phyloP scores from a whole-genome alignment of 73 alveolate genomes.

The Stentor roeselii region DNA sequence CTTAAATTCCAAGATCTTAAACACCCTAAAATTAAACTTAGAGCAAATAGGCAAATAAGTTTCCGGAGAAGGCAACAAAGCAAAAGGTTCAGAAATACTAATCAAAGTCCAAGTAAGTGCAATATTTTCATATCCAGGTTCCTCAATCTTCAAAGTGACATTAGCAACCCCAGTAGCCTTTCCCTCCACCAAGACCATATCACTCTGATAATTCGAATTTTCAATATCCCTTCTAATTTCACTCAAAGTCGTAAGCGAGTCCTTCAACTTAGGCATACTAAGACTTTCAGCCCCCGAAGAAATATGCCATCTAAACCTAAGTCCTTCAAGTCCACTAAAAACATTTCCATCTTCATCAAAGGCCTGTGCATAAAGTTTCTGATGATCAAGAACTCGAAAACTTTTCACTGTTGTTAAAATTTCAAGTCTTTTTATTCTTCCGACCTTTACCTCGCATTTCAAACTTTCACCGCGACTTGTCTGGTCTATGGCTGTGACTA shows the following conservation, averaged over 20 bases:
- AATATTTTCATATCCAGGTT: conserved; percentile 59
- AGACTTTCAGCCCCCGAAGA: conserved; percentile 61
- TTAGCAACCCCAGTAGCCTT: conserved; percentile 66
- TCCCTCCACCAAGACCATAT: conserved; percentile 73
- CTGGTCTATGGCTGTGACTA: conserved; percentile 52
- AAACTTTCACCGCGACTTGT: conserved; percentile 47
- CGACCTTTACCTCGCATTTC: conserved; percentile 47
- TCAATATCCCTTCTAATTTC: conserved; percentile 68
- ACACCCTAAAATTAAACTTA: conserved; percentile 54
- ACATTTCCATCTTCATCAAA: conserved; percentile 84
- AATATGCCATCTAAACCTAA: conserved; percentile 83
- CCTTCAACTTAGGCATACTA: conserved; percentile 58
- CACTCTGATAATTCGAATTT: conserved; percentile 55
- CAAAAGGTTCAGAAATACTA: conserved; percentile 68
- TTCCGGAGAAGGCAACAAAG: conserved; percentile 58
- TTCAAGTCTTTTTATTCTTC: conserved; percentile 26
- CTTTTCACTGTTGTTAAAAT: conserved; percentile 52
- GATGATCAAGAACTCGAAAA: conserved; percentile 63
- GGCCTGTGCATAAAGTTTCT: conserved; percentile 74
- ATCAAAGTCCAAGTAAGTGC: conserved; percentile 28
- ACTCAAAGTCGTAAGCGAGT: conserved; percentile 56
- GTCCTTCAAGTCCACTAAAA: conserved; percentile 79
- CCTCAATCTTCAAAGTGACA: conserved; percentile 64
- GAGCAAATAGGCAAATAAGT: conserved; percentile 58
- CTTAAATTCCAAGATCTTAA: conserved; percentile 31